phyloP scores from a whole-genome alignment of 2,329 filamentous ascomycete species.

The Zymoseptoria pseudotritici region DNA sequence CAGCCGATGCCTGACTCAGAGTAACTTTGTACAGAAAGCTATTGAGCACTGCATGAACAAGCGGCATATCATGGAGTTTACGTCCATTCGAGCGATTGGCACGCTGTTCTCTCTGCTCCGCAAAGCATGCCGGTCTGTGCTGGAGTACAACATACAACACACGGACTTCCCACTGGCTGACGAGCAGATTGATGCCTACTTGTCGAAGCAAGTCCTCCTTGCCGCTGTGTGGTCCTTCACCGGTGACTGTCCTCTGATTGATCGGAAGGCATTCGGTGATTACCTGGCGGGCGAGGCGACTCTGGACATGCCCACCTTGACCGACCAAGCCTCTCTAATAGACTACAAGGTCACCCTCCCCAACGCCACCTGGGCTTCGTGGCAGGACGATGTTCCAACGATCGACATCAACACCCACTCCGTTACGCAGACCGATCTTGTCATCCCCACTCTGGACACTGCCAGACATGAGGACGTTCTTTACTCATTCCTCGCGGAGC shows the following conservation, averaged over 20 bases:
- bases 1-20: slow-evolving; percentile 64
- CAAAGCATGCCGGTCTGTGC: slow-evolving; percentile 82
- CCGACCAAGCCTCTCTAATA: slow-evolving; percentile 71
- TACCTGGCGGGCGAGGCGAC: slow-evolving; percentile 73
- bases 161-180: slow-evolving; percentile 86
- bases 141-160: slow-evolving; percentile 95
- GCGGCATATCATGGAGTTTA: slow-evolving; percentile 98
- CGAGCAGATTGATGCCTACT: slow-evolving; percentile 80
- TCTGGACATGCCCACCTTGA: slow-evolving; percentile 76
- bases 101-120: slow-evolving; percentile 94
- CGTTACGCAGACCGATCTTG: slow-evolving; percentile 93
- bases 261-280: slow-evolving; percentile 86
- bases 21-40: slow-evolving; percentile 72
- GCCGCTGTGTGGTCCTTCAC: slow-evolving; percentile 93
- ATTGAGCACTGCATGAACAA: slow-evolving; percentile 69
- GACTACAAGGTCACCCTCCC: slow-evolving; percentile 90
- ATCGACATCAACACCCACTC: slow-evolving; percentile 98
- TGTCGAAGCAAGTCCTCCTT: slow-evolving; percentile 89
- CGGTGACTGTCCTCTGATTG: slow-evolving; percentile 81
- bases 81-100: slow-evolving; percentile 77
- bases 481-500: slow-evolving; percentile 98
- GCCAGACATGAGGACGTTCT: slow-evolving; percentile 97
- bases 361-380: slow-evolving; percentile 79
- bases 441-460: slow-evolving; percentile 95
- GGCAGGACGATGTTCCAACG: slow-evolving; percentile 89